Percentiles rank a stretch among this genome's conserved stretches.
Conservation (phyloP, 305 asterid genomes). For the Lippia alba region DNA sequence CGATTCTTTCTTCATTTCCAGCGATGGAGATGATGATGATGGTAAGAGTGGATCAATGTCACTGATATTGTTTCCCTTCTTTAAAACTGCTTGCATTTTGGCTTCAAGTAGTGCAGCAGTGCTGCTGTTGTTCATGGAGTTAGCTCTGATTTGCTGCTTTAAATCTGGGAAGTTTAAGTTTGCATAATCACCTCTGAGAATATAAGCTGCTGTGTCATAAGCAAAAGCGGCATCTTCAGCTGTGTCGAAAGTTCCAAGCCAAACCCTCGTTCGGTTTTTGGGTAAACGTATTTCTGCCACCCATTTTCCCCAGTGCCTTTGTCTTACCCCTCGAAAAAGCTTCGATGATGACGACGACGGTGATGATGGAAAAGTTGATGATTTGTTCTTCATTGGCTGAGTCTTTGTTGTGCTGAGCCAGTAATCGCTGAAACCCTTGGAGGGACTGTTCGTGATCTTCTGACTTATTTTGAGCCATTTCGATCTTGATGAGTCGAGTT, state of each 20-base stretch:
- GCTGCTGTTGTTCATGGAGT: conserved; percentile 40
- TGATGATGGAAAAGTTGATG: conserved; percentile 9
- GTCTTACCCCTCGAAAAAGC: conserved; percentile 66
- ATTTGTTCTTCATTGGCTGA: conserved; percentile 51
- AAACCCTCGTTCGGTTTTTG: conserved; percentile 62
- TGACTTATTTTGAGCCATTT: conserved; percentile 52
- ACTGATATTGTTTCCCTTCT: conserved; percentile 21
- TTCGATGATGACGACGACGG: conserved; percentile 30
- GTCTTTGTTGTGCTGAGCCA: conserved; percentile 62
- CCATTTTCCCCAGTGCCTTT: conserved; percentile 85
- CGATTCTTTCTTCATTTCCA: not conserved
- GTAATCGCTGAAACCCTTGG: conserved; percentile 52
- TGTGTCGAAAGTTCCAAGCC: conserved; percentile 71
- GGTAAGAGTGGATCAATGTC: conserved; percentile 1
- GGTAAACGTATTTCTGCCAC: conserved; percentile 73
- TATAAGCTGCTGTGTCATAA: conserved; percentile 72
- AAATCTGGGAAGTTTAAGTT: conserved; percentile 64
- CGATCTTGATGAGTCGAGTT: conserved; percentile 30
- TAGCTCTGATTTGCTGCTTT: conserved; percentile 54
- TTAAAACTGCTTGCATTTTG: conserved; percentile 55
- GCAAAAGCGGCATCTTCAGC: conserved; percentile 80
- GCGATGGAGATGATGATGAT: too few species aligned
- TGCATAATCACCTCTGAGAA: conserved; percentile 72
- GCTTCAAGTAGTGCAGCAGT: conserved; percentile 68
- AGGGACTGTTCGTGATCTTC: conserved; percentile 29